Percentiles rank a stretch among this genome's conserved stretches.
Conservation (phyloP, 305 asterid genomes). For the Ajuga reptans region DNA sequence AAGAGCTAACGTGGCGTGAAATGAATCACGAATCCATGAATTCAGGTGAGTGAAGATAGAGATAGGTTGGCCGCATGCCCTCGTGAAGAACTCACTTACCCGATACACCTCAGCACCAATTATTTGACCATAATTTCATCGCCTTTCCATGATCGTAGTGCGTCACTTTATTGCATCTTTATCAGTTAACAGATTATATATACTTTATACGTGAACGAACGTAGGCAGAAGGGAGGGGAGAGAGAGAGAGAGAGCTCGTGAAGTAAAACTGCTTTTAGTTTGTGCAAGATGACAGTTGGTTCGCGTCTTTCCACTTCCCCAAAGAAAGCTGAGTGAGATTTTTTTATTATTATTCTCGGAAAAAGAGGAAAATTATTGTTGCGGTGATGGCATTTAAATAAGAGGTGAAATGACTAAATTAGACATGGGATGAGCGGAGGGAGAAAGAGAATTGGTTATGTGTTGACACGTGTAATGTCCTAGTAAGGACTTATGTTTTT, state of each 20-base stretch:
- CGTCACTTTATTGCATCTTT: conserved; percentile 26
- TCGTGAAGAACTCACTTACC: conserved; percentile 60
- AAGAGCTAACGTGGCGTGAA: conserved; percentile 35
- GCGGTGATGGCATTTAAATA: conserved; percentile 11
- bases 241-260: conserved; percentile 46
- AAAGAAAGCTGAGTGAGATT: neutral
- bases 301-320: conserved; percentile 25
- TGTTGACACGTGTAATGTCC: conserved; percentile 10
- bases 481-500: neutral
- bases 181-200: conserved; percentile 11
- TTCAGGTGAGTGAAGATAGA: conserved; percentile 25
- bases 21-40: conserved; percentile 35
- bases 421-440: neutral
- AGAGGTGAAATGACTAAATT: neutral
- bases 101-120: conserved; percentile 40
- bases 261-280: conserved; percentile 35
- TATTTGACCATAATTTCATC: conserved; percentile 23
- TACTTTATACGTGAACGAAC: conserved; percentile 29
- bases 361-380: conserved; percentile 18
- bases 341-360: neutral
- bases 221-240: neutral
- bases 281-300: conserved; percentile 27
- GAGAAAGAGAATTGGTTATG: neutral
- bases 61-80: conserved; percentile 32
- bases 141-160: conserved; percentile 29